Evolutionary conservation across 139 green algal genomes (phyloP).

Genomic region (Chlorokybus atmophyticus): DNA sequence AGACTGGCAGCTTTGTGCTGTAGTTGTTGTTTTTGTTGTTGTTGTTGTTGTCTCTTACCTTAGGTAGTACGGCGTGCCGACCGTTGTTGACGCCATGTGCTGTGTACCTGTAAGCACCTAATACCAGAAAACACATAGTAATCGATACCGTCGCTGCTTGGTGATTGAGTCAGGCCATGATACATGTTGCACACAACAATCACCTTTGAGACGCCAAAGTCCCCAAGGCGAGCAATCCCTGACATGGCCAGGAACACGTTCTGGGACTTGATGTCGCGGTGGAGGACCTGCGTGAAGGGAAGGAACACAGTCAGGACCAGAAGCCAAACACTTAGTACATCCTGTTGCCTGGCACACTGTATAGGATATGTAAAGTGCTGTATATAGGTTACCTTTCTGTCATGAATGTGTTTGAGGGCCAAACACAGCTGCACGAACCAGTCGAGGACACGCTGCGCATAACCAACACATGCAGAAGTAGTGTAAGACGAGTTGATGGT

Average conservation of each 20-base stretch:
- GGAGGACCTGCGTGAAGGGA: conserved; percentile 47
- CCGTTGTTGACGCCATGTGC: conserved; percentile 23
- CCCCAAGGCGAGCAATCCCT: conserved; percentile 52
- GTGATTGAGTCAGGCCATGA: no score
- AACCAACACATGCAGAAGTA: no score
- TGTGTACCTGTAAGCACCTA: no score
- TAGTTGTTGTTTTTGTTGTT: no score
- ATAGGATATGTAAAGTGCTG: background rate
- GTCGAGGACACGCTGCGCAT: background rate
- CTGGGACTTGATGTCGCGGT: conserved; percentile 29
- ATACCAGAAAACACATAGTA: no score
- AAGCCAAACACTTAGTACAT: background rate
- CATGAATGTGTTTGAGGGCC: conserved; percentile 62
- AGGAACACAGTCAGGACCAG: background rate
- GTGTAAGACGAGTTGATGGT: no score
- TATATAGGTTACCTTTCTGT: background rate
- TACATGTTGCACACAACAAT: conserved; percentile 38
- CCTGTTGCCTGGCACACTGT: background rate
- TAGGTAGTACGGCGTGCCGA: conserved; percentile 64
- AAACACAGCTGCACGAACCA: conserved; percentile 62
- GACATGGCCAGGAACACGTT: conserved; percentile 56
- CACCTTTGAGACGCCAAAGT: conserved; percentile 54
- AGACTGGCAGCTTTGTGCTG: no score
- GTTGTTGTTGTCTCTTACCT: no score
- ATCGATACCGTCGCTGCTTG: no score